These are phyloP conservation scores for Capsicum chinense DNA, from an alignment of 257 asterid species.

Conservation along the genomic window DNA sequence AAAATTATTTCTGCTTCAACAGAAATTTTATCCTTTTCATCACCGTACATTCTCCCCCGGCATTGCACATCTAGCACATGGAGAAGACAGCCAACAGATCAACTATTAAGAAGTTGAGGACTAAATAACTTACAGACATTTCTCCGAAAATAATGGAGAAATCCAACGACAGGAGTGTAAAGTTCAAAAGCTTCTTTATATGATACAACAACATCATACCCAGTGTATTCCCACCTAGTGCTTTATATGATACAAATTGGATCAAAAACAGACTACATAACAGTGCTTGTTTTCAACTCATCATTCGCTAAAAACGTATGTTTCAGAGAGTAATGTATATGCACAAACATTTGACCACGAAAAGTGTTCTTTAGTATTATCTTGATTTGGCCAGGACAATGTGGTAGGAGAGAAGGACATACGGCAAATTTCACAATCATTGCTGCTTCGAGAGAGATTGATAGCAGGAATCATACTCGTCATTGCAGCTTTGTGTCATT, in stretches of 20 bases:
- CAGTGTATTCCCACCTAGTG: no score
- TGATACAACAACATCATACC: background rate
- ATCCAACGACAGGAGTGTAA: background rate
- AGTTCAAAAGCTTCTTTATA: background rate
- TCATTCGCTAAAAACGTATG: background rate
- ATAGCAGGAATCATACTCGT: background rate
- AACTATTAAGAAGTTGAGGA: background rate
- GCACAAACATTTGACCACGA: constrained; percentile 3
- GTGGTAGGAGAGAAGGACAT: background rate
- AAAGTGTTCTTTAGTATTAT: constrained; percentile 7
- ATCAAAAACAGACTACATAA: background rate
- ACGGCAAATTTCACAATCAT: background rate
- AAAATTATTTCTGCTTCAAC: background rate
- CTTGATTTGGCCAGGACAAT: background rate
- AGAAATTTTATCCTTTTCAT: background rate
- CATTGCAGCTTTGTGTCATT: background rate
- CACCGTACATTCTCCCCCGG: background rate
- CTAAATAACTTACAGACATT: background rate
- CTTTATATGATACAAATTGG: background rate
- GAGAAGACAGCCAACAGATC: background rate
- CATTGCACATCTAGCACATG: background rate
- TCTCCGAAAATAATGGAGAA: background rate
- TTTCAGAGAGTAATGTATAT: background rate
- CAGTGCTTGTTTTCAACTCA: background rate
- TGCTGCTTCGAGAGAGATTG: background rate